Percentiles rank a stretch among this genome's conserved stretches.
Evolutionary conservation across 495 filamentous ascomycete species (phyloP).

Genomic region (Daldinia childiae): DNA sequence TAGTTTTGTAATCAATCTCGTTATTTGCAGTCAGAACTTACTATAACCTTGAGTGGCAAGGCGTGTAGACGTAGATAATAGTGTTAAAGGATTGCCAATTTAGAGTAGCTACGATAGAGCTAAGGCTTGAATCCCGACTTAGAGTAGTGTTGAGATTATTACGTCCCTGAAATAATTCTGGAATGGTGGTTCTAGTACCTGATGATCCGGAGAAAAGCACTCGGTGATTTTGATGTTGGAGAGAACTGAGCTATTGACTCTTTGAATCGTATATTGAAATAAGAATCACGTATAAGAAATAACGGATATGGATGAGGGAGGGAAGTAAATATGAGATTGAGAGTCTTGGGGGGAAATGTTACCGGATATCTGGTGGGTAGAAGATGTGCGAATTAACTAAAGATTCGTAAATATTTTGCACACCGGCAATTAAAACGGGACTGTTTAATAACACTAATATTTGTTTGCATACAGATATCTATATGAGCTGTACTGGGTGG

Average conservation of each 20-base stretch:
- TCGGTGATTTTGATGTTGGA: background rate
- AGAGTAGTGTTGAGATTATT: too few relatives aligned
- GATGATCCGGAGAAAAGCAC: background rate
- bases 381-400: too few relatives aligned
- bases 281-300: background rate
- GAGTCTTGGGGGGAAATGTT: background rate
- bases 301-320: background rate
- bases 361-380: background rate
- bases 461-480: background rate
- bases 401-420: background rate
- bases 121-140: too few relatives aligned
- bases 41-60: background rate
- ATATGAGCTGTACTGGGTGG: background rate
- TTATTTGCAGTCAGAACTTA: background rate
- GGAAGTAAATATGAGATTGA: background rate
- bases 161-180: too few relatives aligned
- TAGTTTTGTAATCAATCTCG: background rate
- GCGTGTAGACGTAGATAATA: background rate
- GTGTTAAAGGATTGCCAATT: background rate
- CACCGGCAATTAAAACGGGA: background rate
- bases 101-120: background rate
- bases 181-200: too few relatives aligned
- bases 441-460: background rate
- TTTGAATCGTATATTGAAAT: too few relatives aligned
- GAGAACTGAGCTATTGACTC: too few relatives aligned